A percentile compares a stretch with the other conserved stretches of the same genome.
Conservation (phyloP, 768 basidiomycete genomes). For the Hortiboletus campestris region DNA sequence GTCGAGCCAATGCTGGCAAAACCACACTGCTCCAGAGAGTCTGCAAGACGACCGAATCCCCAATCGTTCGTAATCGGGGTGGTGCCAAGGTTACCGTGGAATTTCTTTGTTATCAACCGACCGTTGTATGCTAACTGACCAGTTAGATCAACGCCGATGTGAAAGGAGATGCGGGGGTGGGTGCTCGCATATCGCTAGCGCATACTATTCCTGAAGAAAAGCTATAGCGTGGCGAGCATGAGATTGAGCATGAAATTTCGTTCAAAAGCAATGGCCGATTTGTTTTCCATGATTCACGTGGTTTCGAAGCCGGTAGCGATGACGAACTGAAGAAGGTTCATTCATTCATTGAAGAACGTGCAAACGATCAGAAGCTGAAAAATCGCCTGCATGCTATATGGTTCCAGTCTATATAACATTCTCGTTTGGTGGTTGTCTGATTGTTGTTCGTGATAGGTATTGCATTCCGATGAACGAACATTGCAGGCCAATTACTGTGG, state of each 20-base stretch:
- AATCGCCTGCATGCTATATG: constrained; percentile 33
- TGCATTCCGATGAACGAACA: constrained; percentile 33
- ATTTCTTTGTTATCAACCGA: not conserved
- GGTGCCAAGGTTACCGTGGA: constrained; percentile 17
- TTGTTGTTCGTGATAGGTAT: constrained; percentile 30
- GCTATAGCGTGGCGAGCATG: constrained; percentile 10
- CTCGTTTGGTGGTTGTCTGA: not conserved
- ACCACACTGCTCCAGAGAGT: constrained; percentile 41
- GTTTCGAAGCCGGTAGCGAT: constrained; percentile 37
- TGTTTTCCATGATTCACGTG: constrained; percentile 43
- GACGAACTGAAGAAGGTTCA: constrained; percentile 31
- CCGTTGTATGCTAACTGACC: not conserved
- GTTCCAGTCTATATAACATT: no score
- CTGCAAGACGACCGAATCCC: constrained; percentile 35
- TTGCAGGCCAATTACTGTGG: constrained; percentile 26
- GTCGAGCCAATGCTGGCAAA: constrained; percentile 41
- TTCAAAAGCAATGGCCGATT: constrained; percentile 34
- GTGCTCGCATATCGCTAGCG: not conserved
- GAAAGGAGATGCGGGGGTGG: not conserved
- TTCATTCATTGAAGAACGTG: constrained; percentile 30
- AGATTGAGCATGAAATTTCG: not conserved
- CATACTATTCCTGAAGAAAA: not conserved
- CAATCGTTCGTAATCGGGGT: constrained; percentile 23
- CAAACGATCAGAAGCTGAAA: constrained; percentile 8
- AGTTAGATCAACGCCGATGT: constrained; percentile 1